Evolutionary conservation across 2,329 filamentous ascomycete species (phyloP), one percentile per base, ranked within the genome.

Genomic region (Sporothrix brasiliensis): DNA sequence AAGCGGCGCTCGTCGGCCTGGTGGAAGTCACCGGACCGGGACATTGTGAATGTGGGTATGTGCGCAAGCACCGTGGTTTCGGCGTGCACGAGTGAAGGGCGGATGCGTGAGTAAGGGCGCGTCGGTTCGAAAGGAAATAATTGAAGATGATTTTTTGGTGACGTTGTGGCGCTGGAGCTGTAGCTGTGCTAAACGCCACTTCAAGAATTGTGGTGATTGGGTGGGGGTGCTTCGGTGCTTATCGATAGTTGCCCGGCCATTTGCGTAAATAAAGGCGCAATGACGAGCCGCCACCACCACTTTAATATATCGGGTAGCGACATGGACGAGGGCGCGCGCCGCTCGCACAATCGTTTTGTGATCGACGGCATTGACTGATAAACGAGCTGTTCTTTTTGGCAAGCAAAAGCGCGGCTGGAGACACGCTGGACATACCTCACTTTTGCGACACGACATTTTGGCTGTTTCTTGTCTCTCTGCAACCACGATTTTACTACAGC

Each of bases 1-100:
- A 97, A 90, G 76, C 85, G 86, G 73, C 86, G 85, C 80, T 92
- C 93, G 79, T 97, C 93, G 77, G 93, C 93, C 79, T 90, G 89
- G 80, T 93, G 88, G 66, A 69, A 68, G 53, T n/a, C 34, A 13
- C 41, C 41, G 58, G 58, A 41, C n/a, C 39, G 58, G 14, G 71
- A 54, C 2, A 69, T 66, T 41, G 19, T n/a, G 30, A 14, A 6
- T 10, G n/a, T n/a, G 50, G n/a, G 16, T 9, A 10, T n/a, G 49
- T 50, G 19, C 6, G 49, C 5, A 19, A n/a, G 19, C 7, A 9
- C 6, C 19, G 49, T 6, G 2, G 52, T 14, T 16, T 13, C 5
- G 10, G 24, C 3, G 21, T 21, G n/a, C 19, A 14, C 14, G 16
- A n/a, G 49, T 9, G 49, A 34, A 39, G 7, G 7, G 44, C 11